Evolutionary conservation across 2,329 filamentous ascomycete genomes (phyloP), one percentile per base, ranked within the genome.

Genomic region (Scytalidium sp.): DNA sequence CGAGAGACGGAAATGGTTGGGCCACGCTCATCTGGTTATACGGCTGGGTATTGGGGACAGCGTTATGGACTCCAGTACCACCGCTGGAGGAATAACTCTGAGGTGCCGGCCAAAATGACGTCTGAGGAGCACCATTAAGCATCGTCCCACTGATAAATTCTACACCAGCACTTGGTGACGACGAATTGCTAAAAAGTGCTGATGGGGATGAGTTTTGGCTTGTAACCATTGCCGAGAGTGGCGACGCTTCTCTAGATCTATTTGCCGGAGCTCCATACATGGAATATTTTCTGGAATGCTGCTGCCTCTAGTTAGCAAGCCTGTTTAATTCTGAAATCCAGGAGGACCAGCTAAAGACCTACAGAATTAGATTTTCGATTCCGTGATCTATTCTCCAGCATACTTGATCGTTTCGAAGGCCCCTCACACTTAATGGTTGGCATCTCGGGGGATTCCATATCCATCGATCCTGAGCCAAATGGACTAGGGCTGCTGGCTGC

Each of bases 401-500:
- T 51, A 15, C 57, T 55, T 8, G 61, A 59, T n/a, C 55, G 54
- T 50, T 53, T 63, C 22, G 44, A 40, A n/a, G 59, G 56, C 13
- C 56, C 65, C 45, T 68, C 64, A 2, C 67, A 62, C 52, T 72
- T 69, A 52, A 70, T 67, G 22, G 60, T 68, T 25, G 70, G 66
- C 68, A 74, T 75, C 6, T 61, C 62, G 36, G 63, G 63, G 19
- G 73, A 77, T 8, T 71, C 67, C 55, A 75, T 71, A 48, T 70
- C 56, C 25, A 57, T 49, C 11, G 51, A 43, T 29, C 50, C 50
- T 42, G 51, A 47, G 40, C 51, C 58, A 47, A 63, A 60, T 8
- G 67, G 69, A 49, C 72, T 75, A 5, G 82, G 80, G 52, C 80
- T 85, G 56, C 75, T 81, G 2, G 79, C 76, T 8, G 76, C 76